Evolutionary conservation across 176 grass and related monocot species (phyloP).

Genomic region (Oryza glaberrima): DNA sequence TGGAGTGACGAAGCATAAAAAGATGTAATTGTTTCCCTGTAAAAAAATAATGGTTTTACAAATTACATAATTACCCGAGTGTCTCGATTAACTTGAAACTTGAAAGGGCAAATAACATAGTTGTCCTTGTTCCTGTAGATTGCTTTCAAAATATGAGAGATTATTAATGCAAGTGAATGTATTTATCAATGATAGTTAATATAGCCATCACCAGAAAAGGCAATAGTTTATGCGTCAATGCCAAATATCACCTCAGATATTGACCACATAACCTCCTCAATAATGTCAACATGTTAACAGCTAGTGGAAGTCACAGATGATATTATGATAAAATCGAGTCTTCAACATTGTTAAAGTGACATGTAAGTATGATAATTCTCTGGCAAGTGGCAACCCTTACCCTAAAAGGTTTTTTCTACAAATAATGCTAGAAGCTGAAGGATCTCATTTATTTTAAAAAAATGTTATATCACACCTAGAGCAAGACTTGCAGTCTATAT

Average conservation of each 20-base stretch:
- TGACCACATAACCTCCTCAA: constrained; percentile 43
- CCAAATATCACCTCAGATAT: constrained; percentile 27
- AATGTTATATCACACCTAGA: constrained; percentile 15
- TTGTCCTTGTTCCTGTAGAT: neutral
- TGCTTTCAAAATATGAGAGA: constrained; percentile 8
- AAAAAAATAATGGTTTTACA: neutral
- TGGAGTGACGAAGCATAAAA: neutral
- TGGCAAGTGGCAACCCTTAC: neutral
- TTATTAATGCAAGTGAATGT: neutral
- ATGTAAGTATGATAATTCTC: neutral
- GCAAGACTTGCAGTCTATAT: neutral
- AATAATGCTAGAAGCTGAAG: constrained; percentile 19
- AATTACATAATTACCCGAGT: neutral
- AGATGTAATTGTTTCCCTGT: neutral
- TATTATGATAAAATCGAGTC: constrained; percentile 32
- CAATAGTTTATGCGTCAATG: neutral
- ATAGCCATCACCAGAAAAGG: neutral
- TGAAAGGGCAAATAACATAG: neutral
- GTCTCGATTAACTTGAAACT: neutral
- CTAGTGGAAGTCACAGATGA: constrained; percentile 31
- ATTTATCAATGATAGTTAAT: neutral
- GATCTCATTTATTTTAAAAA: constrained; percentile 7
- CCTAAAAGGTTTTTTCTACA: neutral
- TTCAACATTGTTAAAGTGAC: constrained; percentile 6
- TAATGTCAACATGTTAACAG: constrained; percentile 35